Evolutionary conservation across 495 filamentous ascomycete genomes (phyloP), one percentile per base, ranked within the genome.

Genomic region (Tuber aestivum): DNA sequence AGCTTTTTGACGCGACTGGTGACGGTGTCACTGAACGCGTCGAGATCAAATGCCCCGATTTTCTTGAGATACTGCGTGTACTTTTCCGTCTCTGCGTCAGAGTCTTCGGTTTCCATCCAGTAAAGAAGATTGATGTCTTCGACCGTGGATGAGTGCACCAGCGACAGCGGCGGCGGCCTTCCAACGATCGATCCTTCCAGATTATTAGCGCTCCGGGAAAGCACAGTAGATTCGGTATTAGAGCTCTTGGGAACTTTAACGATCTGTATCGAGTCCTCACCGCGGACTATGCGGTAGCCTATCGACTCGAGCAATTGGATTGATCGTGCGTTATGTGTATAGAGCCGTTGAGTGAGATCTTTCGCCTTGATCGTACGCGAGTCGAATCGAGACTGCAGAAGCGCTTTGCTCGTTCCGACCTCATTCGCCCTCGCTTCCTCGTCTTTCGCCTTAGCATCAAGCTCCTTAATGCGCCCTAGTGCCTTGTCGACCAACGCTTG

Each of bases 1-100:
- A 94, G 89, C 76, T 98, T 95, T 77, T 94, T 96, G 69, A 97
- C 86, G 9, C 95, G 92, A 79, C 93, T 95, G 75, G 92, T 89
- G 32, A 97, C 87, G 1, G 91, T 88, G 56, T 97, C 95, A 41
- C 89, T 89, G 80, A 97, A 95, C 32, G 88, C 87, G 72, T 96
- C 92, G 38, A 95, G 87, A 81, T 97, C 92, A 80, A 98, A 95
- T 42, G 87, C 88, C 10, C 89, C 87, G 6, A 97, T 85, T 4
- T 87, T 88, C 70, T 89, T 86, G 65, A 96, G 86, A 78, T 91
- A 97, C 12, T 89, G 87, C 21, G 87, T 85, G 76, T 94, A 99
- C 71, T 89, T 90, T 69, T 88, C 85, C 18, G 89, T 86, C 82
- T 97, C 93, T 35, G 88, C 86, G 45, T 90, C 90, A 2, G 86